phyloP scores from a whole-genome alignment of 1,284 basidiomycete genomes.

The Coniophora puteana region DNA sequence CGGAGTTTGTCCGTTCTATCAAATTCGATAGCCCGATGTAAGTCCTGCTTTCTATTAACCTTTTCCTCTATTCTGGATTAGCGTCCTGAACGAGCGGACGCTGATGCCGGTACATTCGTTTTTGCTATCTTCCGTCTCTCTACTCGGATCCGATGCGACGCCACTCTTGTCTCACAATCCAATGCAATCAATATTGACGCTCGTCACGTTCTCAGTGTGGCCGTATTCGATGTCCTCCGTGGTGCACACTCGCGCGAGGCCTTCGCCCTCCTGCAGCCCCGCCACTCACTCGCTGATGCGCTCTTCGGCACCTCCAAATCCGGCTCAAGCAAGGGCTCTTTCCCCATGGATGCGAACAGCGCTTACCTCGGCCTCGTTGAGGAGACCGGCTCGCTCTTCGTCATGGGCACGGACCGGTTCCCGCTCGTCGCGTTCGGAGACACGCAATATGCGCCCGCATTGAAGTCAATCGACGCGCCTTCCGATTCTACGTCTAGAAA shows the following conservation, averaged over 20 bases:
- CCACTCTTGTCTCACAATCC: slow-evolving; percentile 28
- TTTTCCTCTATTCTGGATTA: not conserved
- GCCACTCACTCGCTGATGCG: slow-evolving; percentile 61
- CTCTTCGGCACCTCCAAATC: slow-evolving; percentile 38
- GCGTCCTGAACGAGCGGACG: too few relatives aligned
- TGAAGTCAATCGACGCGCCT: slow-evolving; percentile 34
- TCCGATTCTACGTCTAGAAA: too few relatives aligned
- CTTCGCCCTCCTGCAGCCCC: slow-evolving; percentile 78
- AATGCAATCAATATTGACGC: slow-evolving; percentile 14
- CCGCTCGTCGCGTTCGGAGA: slow-evolving; percentile 73
- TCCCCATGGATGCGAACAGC: slow-evolving; percentile 46
- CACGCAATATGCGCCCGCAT: slow-evolving; percentile 28
- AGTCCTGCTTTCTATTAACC: slow-evolving; percentile 18
- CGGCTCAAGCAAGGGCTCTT: slow-evolving; percentile 26
- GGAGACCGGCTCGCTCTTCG: slow-evolving; percentile 70
- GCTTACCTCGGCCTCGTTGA: slow-evolving; percentile 76
- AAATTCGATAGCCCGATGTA: slow-evolving; percentile 57
- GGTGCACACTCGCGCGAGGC: slow-evolving; percentile 46
- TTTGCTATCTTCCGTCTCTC: too few relatives aligned
- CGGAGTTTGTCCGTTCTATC: slow-evolving; percentile 43
- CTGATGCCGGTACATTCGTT: too few relatives aligned
- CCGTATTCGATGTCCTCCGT: slow-evolving; percentile 73
- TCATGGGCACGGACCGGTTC: slow-evolving; percentile 70
- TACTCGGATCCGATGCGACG: too few relatives aligned
- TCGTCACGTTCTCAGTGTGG: slow-evolving; percentile 47